phyloP scores from a whole-genome alignment of 257 asterid genomes.

The Verbascum thapsus region DNA sequence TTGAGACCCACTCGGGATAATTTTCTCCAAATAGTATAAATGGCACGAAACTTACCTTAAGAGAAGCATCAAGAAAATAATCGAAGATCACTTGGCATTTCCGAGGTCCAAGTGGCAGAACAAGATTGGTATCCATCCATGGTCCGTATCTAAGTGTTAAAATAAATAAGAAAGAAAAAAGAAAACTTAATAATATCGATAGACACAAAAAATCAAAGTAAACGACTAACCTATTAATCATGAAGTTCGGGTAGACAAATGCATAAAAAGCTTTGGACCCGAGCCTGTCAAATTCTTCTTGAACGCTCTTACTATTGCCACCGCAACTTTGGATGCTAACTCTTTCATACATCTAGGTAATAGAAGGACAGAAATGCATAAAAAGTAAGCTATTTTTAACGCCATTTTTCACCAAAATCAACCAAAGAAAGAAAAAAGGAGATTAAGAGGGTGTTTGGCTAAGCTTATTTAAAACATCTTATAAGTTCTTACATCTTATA shows the following conservation, averaged over 20 bases:
- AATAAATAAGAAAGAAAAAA: no score
- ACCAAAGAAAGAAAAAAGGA: background rate
- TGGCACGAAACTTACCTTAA: slow-evolving; percentile 45
- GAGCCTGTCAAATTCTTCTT: slow-evolving; percentile 56
- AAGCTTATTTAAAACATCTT: no score
- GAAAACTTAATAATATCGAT: background rate
- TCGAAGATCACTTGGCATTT: slow-evolving; percentile 83
- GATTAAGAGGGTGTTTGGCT: no score
- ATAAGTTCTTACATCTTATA: no score
- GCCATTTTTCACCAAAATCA: background rate
- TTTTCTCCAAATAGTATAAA: background rate
- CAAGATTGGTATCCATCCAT: slow-evolving; percentile 96
- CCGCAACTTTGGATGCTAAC: slow-evolving; percentile 80
- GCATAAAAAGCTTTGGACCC: slow-evolving; percentile 77
- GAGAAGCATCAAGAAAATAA: slow-evolving; percentile 76
- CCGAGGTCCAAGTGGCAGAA: slow-evolving; percentile 73
- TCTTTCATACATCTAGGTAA: slow-evolving; percentile 64
- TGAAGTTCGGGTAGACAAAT: slow-evolving; percentile 83
- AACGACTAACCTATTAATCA: slow-evolving; percentile 75
- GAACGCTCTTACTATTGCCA: slow-evolving; percentile 38
- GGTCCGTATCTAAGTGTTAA: slow-evolving; percentile 72
- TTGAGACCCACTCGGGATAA: background rate
- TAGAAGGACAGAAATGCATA: slow-evolving; percentile 10
- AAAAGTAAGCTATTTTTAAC: background rate
- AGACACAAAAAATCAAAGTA: background rate